Evolutionary conservation across 768 basidiomycete genomes (phyloP).

Genomic region (Cystoderma amianthinum): DNA sequence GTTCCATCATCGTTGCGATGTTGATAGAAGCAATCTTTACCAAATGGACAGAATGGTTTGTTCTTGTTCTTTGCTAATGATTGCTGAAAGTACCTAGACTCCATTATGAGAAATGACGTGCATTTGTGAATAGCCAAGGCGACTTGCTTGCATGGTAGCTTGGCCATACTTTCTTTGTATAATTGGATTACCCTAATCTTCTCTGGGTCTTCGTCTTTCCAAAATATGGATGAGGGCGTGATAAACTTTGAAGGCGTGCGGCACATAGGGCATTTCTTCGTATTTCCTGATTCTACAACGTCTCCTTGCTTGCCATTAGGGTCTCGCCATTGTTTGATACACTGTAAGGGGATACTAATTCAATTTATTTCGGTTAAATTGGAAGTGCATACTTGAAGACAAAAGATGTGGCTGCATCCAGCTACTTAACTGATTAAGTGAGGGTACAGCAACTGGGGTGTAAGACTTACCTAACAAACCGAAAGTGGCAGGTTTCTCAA

Average conservation of each 20-base stretch:
- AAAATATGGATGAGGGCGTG: slow-evolving; percentile 68
- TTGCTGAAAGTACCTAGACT: slow-evolving; percentile 51
- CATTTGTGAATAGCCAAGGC: not conserved
- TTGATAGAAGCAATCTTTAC: slow-evolving; percentile 76
- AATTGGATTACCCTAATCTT: slow-evolving; percentile 44
- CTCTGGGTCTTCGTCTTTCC: slow-evolving; percentile 41
- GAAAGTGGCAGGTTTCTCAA: slow-evolving; percentile 63
- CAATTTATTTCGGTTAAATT: not conserved
- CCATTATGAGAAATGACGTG: not conserved
- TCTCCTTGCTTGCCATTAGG: slow-evolving; percentile 45
- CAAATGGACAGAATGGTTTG: slow-evolving; percentile 68
- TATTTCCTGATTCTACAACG: slow-evolving; percentile 46
- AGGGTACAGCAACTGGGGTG: slow-evolving; percentile 1
- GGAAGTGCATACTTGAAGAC: slow-evolving; percentile 45
- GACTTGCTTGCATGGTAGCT: slow-evolving; percentile 59
- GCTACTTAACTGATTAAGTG: slow-evolving; percentile 26
- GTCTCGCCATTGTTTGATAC: slow-evolving; percentile 75
- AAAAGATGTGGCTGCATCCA: slow-evolving; percentile 76
- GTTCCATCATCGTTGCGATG: slow-evolving; percentile 66
- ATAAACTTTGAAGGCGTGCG: slow-evolving; percentile 61
- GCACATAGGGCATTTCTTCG: slow-evolving; percentile 78
- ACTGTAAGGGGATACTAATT: slow-evolving; percentile 32
- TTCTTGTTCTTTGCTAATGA: slow-evolving; percentile 30
- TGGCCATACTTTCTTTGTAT: slow-evolving; percentile 72
- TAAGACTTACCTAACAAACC: slow-evolving; percentile 54